Evolutionary conservation across 2,329 filamentous ascomycete species (phyloP).

Genomic region (Pyrenophora teres): DNA sequence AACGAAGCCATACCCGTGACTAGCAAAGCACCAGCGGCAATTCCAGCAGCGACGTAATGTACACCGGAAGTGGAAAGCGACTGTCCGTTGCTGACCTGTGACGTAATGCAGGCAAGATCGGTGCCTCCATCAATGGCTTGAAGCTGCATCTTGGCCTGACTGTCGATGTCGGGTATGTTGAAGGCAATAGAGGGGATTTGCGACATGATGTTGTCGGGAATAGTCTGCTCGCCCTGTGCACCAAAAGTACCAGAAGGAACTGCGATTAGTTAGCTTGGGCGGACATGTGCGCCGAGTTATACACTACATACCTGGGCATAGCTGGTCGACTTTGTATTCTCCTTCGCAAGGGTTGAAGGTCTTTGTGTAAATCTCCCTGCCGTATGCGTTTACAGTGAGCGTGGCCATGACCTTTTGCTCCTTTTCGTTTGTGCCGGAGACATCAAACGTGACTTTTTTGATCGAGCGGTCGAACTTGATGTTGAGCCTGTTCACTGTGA

Average conservation of each 20-base stretch:
- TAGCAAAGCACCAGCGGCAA: slow-evolving; percentile 81
- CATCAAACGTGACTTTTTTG: slow-evolving; percentile 77
- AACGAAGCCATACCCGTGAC: slow-evolving; percentile 74
- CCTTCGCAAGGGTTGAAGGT: slow-evolving; percentile 81
- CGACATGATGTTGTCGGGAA: slow-evolving; percentile 72
- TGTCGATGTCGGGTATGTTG: slow-evolving; percentile 85
- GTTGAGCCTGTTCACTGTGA: slow-evolving; percentile 74
- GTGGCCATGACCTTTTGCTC: slow-evolving; percentile 79
- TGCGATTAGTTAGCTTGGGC: slow-evolving; percentile 42
- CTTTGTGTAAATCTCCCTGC: slow-evolving; percentile 76
- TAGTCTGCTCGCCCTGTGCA: slow-evolving; percentile 71
- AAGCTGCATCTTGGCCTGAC: slow-evolving; percentile 78
- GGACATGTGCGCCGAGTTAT: not conserved
- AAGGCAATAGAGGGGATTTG: slow-evolving; percentile 90
- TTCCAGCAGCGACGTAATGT: slow-evolving; percentile 79
- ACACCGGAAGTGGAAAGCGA: slow-evolving; percentile 75
- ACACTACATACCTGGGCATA: slow-evolving; percentile 75
- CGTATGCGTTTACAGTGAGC: slow-evolving; percentile 82
- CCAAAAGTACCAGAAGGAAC: slow-evolving; percentile 76
- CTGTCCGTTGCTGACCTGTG: slow-evolving; percentile 84
- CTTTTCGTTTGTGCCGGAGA: slow-evolving; percentile 74
- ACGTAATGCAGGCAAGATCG: slow-evolving; percentile 80
- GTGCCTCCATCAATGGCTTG: slow-evolving; percentile 62
- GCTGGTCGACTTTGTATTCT: slow-evolving; percentile 67
- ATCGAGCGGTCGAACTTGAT: slow-evolving; percentile 78